These are phyloP conservation scores for Grosmannia serpens DNA, from an alignment of 2,329 filamentous ascomycete species.

Conservation along the genomic window DNA sequence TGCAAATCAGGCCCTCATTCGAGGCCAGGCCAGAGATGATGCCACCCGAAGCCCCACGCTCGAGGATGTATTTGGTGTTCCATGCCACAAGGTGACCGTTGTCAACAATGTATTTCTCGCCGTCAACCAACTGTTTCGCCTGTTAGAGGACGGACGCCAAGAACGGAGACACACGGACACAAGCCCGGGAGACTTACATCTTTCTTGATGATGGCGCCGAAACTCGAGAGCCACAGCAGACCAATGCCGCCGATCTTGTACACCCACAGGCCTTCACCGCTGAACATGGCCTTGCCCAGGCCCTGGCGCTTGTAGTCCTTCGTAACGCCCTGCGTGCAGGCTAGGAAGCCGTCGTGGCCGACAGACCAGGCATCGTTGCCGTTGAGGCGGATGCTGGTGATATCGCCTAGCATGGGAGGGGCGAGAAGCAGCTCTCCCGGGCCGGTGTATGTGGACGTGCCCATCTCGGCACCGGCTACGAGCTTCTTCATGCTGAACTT, in stretches of 20 bases:
- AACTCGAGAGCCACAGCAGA: constrained; percentile 80
- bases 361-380: constrained; percentile 72
- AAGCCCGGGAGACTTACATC: constrained; percentile 49
- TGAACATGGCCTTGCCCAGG: constrained; percentile 84
- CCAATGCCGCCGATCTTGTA: constrained; percentile 77
- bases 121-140: constrained; percentile 39
- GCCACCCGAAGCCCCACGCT: constrained; percentile 81
- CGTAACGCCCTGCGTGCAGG: constrained; percentile 73
- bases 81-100: constrained; percentile 92
- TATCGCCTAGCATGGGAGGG: constrained; percentile 70
- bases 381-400: constrained; percentile 64
- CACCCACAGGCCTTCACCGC: constrained; percentile 82
- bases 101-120: constrained; percentile 84
- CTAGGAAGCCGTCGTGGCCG: constrained; percentile 77
- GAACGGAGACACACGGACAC: background rate
- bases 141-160: no score
- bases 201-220: constrained; percentile 90
- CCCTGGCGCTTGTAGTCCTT: constrained; percentile 82
- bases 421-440: constrained; percentile 84
- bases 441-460: constrained; percentile 69
- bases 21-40: constrained; percentile 79
- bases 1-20: constrained; percentile 85
- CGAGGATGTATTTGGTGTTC: constrained; percentile 90
- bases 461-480: constrained; percentile 69
- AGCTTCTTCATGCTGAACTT: constrained; percentile 90